Percentiles rank a stretch among this genome's conserved stretches.
Evolutionary conservation across 306 rosid species (phyloP).

Genomic region (Cucurbita pepo): DNA sequence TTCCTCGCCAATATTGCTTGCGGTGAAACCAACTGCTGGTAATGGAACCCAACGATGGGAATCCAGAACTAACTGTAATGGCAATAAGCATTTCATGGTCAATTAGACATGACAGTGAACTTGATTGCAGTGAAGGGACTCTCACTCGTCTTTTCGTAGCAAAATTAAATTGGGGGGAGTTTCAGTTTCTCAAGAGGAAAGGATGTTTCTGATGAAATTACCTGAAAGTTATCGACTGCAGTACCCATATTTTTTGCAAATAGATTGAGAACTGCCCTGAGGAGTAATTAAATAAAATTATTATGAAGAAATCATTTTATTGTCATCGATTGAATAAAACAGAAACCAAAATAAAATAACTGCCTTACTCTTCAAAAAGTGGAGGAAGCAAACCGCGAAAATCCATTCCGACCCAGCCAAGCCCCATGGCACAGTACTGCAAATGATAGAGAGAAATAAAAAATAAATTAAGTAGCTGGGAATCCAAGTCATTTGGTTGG

Average conservation of each 20-base stretch:
- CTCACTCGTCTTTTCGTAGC: background rate
- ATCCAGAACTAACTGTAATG: slow-evolving; percentile 68
- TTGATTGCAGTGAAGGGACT: background rate
- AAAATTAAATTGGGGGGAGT: background rate
- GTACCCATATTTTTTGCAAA: slow-evolving; percentile 81
- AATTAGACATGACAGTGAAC: background rate
- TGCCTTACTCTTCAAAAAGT: slow-evolving; percentile 80
- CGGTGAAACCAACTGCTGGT: slow-evolving; percentile 75
- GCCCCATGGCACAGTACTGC: slow-evolving; percentile 99
- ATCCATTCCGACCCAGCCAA: slow-evolving; percentile 99
- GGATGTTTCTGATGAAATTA: slow-evolving; percentile 14
- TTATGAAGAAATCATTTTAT: background rate
- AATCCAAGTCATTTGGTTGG: background rate
- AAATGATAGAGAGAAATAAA: slow-evolving; percentile 11
- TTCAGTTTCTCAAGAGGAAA: background rate
- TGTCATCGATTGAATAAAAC: background rate
- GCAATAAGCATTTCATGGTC: background rate
- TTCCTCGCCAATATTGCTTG: slow-evolving; percentile 44
- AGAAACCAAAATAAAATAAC: slow-evolving; percentile 7
- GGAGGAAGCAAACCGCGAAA: slow-evolving; percentile 92
- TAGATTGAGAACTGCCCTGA: slow-evolving; percentile 84
- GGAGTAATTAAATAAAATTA: slow-evolving; percentile 18
- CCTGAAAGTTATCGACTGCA: slow-evolving; percentile 97
- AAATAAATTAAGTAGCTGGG: slow-evolving; percentile 10
- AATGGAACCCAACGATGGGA: slow-evolving; percentile 99